Evolutionary conservation across 2,329 filamentous ascomycete species (phyloP).

Genomic region (Arthroderma uncinatum): DNA sequence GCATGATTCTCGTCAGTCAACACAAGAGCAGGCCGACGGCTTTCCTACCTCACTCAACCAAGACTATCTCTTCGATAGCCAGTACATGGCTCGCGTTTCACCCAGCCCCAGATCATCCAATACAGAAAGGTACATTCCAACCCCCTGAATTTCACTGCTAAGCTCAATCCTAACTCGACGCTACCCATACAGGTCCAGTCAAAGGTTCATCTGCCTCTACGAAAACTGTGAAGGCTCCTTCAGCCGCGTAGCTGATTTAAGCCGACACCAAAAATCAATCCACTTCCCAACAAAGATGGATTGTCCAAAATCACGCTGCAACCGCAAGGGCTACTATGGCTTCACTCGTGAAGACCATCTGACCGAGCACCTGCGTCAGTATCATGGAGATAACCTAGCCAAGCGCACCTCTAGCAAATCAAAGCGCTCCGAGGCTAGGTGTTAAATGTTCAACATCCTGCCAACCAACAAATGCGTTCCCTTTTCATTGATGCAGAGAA

Average conservation of each 20-base stretch:
- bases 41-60: not conserved
- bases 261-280: slow-evolving; percentile 39
- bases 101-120: not conserved
- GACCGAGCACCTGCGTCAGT: slow-evolving; percentile 46
- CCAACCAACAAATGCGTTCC: not conserved
- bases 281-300: slow-evolving; percentile 34
- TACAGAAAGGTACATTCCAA: slow-evolving; percentile 5
- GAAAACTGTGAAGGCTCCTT: slow-evolving; percentile 26
- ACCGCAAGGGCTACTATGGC: slow-evolving; percentile 38
- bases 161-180: not conserved
- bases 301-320: slow-evolving; percentile 36
- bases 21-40: not conserved
- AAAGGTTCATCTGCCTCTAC: slow-evolving; percentile 18
- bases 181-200: slow-evolving; percentile 8
- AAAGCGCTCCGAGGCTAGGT: not conserved
- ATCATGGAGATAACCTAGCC: slow-evolving; percentile 40
- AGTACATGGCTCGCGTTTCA: not conserved
- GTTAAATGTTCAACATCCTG: not conserved
- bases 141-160: not conserved
- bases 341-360: slow-evolving; percentile 49
- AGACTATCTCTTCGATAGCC: not conserved
- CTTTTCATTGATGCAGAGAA: not conserved
- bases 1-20: not conserved
- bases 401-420: slow-evolving; percentile 25
- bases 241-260: slow-evolving; percentile 39